Evolutionary conservation across 345 rosid genomes (phyloP).

Genomic region (Sonneratia alba): DNA sequence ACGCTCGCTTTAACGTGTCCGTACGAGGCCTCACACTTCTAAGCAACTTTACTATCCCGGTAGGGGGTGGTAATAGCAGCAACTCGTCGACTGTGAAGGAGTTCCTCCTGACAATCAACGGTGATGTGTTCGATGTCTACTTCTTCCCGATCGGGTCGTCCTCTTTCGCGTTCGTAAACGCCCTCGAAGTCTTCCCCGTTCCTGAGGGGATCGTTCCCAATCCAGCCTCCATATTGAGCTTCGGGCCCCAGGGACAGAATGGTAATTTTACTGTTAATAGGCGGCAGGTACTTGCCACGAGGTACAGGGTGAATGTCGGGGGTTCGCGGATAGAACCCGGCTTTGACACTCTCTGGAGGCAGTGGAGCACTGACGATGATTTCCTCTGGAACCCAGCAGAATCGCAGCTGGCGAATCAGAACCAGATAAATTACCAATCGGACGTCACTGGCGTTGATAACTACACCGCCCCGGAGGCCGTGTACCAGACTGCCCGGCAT

Average conservation of each 20-base stretch:
- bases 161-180: conserved; percentile 50
- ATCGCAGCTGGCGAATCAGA: neutral
- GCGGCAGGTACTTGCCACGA: conserved; percentile 19
- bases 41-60: conserved; percentile 16
- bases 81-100: conserved; percentile 24
- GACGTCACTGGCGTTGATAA: neutral
- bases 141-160: conserved; percentile 29
- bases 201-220: conserved; percentile 21
- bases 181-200: conserved; percentile 46
- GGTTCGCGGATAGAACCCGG: conserved; percentile 19
- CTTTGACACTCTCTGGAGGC: conserved; percentile 29
- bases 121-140: conserved; percentile 14
- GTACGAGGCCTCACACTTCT: conserved; percentile 23
- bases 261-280: conserved; percentile 5
- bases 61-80: neutral
- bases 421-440: neutral
- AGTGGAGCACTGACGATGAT: conserved; percentile 32
- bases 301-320: conserved; percentile 38
- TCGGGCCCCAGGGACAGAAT: neutral
- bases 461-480: conserved; percentile 30
- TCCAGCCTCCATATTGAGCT: neutral
- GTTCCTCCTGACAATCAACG: conserved; percentile 25
- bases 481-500: conserved; percentile 36
- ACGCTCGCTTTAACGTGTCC: conserved; percentile 27
- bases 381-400: conserved; percentile 11